Evolutionary conservation across 352 stramenopile genomes (phyloP), one percentile per base, ranked within the genome.

Genomic region (Globisporangium barbulae): DNA sequence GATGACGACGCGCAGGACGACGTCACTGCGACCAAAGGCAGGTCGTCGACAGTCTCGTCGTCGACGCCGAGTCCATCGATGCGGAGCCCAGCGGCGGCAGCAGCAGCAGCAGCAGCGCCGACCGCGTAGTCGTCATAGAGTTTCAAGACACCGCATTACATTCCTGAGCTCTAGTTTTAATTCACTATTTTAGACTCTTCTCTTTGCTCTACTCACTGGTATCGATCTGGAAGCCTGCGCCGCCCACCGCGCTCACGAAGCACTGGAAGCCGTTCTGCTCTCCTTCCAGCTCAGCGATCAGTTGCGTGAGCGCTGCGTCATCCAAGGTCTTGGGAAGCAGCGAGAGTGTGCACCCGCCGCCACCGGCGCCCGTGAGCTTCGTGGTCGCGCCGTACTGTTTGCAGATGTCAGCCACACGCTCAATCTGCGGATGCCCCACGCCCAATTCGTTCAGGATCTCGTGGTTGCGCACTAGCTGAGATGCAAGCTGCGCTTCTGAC

Each of bases 291-390:
- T 85, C 72, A 10, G 68, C 58, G 1, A 90, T 65, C 17, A 95
- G 66, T 22, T 74, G 71, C 0, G 59, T 35, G 35, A 93, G 57
- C n/a, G 74, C 66, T 33, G 54, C 53, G 5, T 86, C 70, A 19
- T 63, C 70, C 1, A 93, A 44, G 25, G 64, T 72, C 8, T 65
- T 61, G 13, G 80, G 81, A 7, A 97, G 66, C 5, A 98, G 69
- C 33, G 88, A 89, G 30, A 98, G 78, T 12, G 89, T 93, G 67
- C 93, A 98, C 1, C 91, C 93, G 5, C 93, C 92, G 22, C 81
- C 82, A 41, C 87, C 88, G 8, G 93, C 93, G 8, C 93, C 93
- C 19, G 93, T 98, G 37, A 98, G 74, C 62, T 98, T 98, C n/a
- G 84, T 94, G 59, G 71, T 70, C 17, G 88, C 79, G 21, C 79